Conservation (phyloP, 1,284 basidiomycete species). For the Mycena sp. region DNA sequence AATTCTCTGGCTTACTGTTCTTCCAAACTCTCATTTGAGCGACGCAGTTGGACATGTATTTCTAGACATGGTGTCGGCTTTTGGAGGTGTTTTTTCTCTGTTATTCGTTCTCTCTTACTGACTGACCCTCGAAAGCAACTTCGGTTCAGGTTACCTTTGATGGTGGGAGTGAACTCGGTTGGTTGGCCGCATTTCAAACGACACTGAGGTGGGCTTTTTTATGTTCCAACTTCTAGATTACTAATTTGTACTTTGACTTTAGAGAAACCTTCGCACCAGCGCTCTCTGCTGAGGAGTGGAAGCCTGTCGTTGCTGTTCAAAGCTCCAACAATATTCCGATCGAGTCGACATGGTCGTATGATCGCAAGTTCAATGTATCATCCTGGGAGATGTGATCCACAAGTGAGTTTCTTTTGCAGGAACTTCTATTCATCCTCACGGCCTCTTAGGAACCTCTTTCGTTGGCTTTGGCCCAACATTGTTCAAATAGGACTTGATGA, state of each 20-base stretch:
- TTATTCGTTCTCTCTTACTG: not conserved
- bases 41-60: constrained; percentile 10
- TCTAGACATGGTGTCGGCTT: constrained; percentile 7
- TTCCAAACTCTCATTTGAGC: constrained; percentile 10
- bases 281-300: no score
- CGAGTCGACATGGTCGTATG: no score
- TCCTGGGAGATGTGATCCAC: not conserved
- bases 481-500: constrained; percentile 14
- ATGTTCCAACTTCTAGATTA: no score
- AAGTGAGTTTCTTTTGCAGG: not conserved
- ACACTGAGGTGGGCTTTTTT: not conserved
- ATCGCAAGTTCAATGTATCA: no score
- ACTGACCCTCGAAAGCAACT: not conserved
- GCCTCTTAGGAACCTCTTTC: constrained; percentile 1
- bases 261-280: no score
- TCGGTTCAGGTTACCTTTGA: constrained; percentile 10
- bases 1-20: not conserved
- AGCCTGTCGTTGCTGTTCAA: no score
- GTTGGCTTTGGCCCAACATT: constrained; percentile 6
- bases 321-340: no score
- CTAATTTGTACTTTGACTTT: no score
- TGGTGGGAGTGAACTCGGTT: constrained; percentile 4
- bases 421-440: not conserved
- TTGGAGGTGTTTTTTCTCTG: not conserved
- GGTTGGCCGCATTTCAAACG: constrained; percentile 6